Percentiles rank a stretch among this genome's conserved stretches.
These are phyloP conservation scores for Monilinia laxa DNA, from an alignment of 2,329 filamentous ascomycete genomes.

Conservation along the genomic window DNA sequence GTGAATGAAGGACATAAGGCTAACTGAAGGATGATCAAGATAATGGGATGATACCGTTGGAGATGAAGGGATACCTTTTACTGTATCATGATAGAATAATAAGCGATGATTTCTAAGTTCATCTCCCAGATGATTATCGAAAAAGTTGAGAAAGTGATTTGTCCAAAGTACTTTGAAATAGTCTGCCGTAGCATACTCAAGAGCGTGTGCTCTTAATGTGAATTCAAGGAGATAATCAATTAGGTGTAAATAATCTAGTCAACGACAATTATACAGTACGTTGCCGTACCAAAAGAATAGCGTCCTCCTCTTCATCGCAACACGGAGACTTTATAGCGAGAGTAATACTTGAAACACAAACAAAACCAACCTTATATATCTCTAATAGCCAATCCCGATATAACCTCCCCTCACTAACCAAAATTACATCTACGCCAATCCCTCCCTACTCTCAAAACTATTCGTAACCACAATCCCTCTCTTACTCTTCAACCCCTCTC, in stretches of 20 bases:
- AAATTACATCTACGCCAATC: neutral
- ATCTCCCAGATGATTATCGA: neutral
- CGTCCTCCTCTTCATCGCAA: neutral
- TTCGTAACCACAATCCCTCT: slow-evolving; percentile 13
- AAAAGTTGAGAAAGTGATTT: neutral
- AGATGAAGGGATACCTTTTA: neutral
- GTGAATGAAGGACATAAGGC: too few relatives aligned
- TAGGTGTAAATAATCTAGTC: neutral
- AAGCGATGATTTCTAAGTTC: neutral
- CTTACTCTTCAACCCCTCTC: neutral
- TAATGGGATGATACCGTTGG: neutral
- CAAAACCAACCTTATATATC: neutral
- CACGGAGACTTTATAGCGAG: neutral
- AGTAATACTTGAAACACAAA: neutral
- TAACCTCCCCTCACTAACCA: neutral
- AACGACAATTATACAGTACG: neutral
- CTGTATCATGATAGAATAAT: neutral
- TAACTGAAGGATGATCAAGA: neutral
- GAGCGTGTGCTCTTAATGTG: too few relatives aligned
- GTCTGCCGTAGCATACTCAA: too few relatives aligned
- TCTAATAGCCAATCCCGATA: neutral
- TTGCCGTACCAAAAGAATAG: neutral
- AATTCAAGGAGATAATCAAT: neutral
- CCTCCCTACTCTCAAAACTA: slow-evolving; percentile 20
- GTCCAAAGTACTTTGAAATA: neutral